A percentile compares a stretch with the other conserved stretches of the same genome.
phyloP scores from a whole-genome alignment of 179 eudicot genomes.

The Dionaea muscipula region DNA sequence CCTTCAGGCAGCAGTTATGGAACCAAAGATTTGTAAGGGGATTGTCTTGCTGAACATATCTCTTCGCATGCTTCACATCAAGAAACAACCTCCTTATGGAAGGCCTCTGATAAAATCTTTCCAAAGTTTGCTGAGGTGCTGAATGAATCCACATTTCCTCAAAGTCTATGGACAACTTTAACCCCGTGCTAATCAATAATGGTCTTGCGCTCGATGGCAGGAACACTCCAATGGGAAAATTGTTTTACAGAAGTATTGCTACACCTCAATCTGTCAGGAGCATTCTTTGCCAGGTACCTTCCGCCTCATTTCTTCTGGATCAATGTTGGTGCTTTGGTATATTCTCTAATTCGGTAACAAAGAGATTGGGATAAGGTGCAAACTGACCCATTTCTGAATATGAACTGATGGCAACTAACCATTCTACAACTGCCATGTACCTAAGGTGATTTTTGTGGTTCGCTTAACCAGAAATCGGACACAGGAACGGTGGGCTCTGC shows the following conservation, averaged over 20 bases:
- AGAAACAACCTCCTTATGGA: conserved; percentile 68
- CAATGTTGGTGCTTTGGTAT: too few species aligned
- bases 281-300: conserved; percentile 75
- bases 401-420: too few species aligned
- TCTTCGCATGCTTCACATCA: conserved; percentile 89
- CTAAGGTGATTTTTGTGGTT: too few species aligned
- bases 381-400: too few species aligned
- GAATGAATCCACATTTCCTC: conserved; percentile 2
- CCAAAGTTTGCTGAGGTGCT: conserved; percentile 70
- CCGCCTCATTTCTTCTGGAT: neutral
- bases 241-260: conserved; percentile 62
- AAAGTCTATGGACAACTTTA: neutral
- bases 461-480: too few species aligned
- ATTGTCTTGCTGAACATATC: conserved; percentile 69
- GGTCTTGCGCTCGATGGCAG: conserved; percentile 28
- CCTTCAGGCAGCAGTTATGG: conserved; percentile 80
- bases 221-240: conserved; percentile 68
- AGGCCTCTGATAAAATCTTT: conserved; percentile 73
- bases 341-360: too few species aligned
- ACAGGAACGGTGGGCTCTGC: too few species aligned
- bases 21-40: conserved; percentile 67
- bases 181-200: neutral
- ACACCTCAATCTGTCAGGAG: conserved; percentile 63
- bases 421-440: too few species aligned
- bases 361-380: too few species aligned